Percentiles rank a stretch among this genome's conserved stretches.
phyloP scores from a whole-genome alignment of 2,329 filamentous ascomycete genomes.

The Diplodia corticola region DNA sequence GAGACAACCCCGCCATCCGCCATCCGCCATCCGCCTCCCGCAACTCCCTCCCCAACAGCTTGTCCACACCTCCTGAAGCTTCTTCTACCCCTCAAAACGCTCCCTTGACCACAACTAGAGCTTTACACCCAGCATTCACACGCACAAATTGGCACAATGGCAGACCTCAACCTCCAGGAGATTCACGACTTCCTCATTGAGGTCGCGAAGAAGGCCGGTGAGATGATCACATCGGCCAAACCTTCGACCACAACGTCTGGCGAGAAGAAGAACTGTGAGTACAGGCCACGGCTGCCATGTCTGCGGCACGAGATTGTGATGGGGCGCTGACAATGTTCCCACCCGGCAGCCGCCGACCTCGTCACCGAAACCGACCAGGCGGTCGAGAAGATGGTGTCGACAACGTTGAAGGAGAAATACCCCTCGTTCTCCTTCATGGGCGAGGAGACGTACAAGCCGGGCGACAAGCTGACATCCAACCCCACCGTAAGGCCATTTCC shows the following conservation, averaged over 20 bases:
- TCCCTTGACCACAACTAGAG: neutral
- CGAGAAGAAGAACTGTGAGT: constrained; percentile 51
- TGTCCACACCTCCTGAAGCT: neutral
- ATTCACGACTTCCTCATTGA: constrained; percentile 51
- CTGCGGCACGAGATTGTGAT: neutral
- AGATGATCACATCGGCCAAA: constrained; percentile 48
- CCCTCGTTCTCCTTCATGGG: constrained; percentile 60
- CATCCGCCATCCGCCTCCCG: neutral
- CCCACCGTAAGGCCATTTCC: neutral
- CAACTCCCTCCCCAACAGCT: neutral
- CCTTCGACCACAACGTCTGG: constrained; percentile 45
- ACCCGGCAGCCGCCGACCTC: constrained; percentile 54
- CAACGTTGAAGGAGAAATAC: constrained; percentile 52
- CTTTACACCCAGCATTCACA: neutral
- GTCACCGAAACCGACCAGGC: constrained; percentile 65
- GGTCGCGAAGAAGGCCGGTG: constrained; percentile 48
- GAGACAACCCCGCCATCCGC: constrained; percentile 19
- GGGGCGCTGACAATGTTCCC: too few species aligned
- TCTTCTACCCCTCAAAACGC: neutral
- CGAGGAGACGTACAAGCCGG: constrained; percentile 73
- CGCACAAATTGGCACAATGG: neutral
- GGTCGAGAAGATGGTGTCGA: constrained; percentile 60
- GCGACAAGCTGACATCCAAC: constrained; percentile 57
- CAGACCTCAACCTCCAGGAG: constrained; percentile 46
- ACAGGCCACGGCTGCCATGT: neutral